Base-by-base conservation (phyloP, 768 basidiomycete genomes). In the Xerocomellus intermedius region DNA sequence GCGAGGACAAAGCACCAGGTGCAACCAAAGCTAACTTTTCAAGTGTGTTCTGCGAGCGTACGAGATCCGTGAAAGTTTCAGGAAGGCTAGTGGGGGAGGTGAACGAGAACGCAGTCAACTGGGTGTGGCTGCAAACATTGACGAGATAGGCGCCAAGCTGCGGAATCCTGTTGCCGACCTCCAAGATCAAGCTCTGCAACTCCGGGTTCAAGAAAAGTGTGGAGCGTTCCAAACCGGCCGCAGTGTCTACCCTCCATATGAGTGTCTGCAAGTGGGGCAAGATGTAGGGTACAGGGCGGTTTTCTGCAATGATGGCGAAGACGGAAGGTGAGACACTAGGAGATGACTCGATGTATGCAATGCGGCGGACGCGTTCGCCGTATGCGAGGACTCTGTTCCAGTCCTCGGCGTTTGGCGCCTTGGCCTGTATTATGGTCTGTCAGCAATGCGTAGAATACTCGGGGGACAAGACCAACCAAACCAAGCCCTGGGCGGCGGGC, bases 401-500 rank as follows among this genome's bases (percentile, higher is more conserved):
- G 69, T 91, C 88, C 45, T 82, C 79, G 48, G 79, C 76, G 64
- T 76, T 77, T n/a, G 88, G 88, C 47, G 74, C 68, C 64, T 80
- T 83, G 44, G 77, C 77, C 86, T 87, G 58, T 22, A 54, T 45
- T 35, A 48, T 45, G 19, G 47, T 58, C 28, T 32, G 52, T 62
- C 47, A 63, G 50, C 17, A 48, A 37, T 30, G 32, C 26, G 3
- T n/a, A 37, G 48, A 44, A 48, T 35, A 52, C 16, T 22, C 10
- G 28, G 28, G n/a, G 47, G 36, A 33, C 24, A 26, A 41, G 26
- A 75, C 89, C 66, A 65, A 91, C 89, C 76, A 91, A 76, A 67
- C 89, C 89, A 57, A 89, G 72, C 47, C 87, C 88, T 47, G 89
- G 89, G 65, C 80, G 83, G 58, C 82, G 81, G 54, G 83, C 77